phyloP scores from a whole-genome alignment of 768 basidiomycete species.

The Collybia sp. region DNA sequence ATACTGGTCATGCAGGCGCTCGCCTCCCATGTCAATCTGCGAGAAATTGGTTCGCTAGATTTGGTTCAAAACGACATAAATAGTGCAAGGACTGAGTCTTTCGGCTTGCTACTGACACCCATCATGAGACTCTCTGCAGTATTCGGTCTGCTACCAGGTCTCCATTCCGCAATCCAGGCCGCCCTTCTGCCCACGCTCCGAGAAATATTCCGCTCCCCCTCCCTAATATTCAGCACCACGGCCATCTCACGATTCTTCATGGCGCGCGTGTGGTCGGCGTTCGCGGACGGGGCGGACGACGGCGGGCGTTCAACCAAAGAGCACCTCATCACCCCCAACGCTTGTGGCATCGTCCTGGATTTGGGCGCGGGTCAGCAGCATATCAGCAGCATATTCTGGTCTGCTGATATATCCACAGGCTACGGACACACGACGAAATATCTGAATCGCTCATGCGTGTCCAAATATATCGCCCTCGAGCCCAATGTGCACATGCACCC shows the following conservation, averaged over 20 bases:
- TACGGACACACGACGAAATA: constrained; percentile 58
- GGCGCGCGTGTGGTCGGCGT: constrained; percentile 47
- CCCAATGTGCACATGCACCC: constrained; percentile 61
- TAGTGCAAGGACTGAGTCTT: too few relatives aligned
- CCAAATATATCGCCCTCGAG: constrained; percentile 64
- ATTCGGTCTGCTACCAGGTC: background rate
- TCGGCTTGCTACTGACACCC: background rate
- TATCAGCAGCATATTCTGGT: background rate
- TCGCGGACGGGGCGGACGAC: constrained; percentile 43
- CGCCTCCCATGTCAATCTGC: too few relatives aligned
- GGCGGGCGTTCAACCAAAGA: constrained; percentile 34
- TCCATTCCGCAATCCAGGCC: constrained; percentile 2
- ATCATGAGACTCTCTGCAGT: background rate
- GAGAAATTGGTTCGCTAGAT: too few relatives aligned
- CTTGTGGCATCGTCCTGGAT: constrained; percentile 60
- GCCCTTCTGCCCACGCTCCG: background rate
- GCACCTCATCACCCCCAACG: constrained; percentile 44
- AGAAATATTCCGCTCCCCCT: background rate
- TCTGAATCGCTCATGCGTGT: constrained; percentile 46
- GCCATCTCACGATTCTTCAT: constrained; percentile 51
- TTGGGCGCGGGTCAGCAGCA: constrained; percentile 10
- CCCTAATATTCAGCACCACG: constrained; percentile 20
- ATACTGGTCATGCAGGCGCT: too few relatives aligned
- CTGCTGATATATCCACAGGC: constrained; percentile 27
- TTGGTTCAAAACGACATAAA: too few relatives aligned